Conservation (phyloP, 1,139 yeast species). For the Yamadazyma trypodendri region DNA sequence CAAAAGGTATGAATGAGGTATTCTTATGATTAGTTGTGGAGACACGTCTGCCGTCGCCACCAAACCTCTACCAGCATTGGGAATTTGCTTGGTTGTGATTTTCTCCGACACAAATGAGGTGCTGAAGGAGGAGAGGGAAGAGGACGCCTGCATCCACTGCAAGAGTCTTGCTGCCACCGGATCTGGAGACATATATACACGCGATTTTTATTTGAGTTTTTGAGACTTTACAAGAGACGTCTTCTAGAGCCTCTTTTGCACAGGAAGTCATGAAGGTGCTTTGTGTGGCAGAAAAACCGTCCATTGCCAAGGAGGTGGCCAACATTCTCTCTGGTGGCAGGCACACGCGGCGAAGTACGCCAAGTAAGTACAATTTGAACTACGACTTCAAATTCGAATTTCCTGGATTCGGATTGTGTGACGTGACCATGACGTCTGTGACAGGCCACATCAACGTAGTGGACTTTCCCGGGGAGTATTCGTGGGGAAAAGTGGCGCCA, state of each 20-base stretch:
- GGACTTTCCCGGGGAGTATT: slow-evolving; percentile 63
- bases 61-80: slow-evolving; percentile 63
- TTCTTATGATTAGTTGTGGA: slow-evolving; percentile 48
- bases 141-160: neutral
- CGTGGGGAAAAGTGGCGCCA: slow-evolving; percentile 72
- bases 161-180: neutral
- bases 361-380: slow-evolving; percentile 69
- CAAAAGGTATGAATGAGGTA: slow-evolving; percentile 59
- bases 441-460: slow-evolving; percentile 74
- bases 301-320: slow-evolving; percentile 88
- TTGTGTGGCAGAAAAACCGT: slow-evolving; percentile 97
- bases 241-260: no score
- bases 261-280: slow-evolving; percentile 74
- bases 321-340: slow-evolving; percentile 73
- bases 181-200: neutral
- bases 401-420: slow-evolving; percentile 59
- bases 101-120: neutral
- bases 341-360: slow-evolving; percentile 45
- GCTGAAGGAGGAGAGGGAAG: neutral
- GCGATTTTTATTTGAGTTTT: slow-evolving; percentile 1
- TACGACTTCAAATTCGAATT: slow-evolving; percentile 73
- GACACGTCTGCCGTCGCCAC: slow-evolving; percentile 36
- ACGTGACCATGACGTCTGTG: slow-evolving; percentile 90
- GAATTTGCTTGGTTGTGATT: neutral
- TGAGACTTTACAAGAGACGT: no score